Evolutionary conservation across 2,329 filamentous ascomycete species (phyloP).

Genomic region (Aureobasidium lini): DNA sequence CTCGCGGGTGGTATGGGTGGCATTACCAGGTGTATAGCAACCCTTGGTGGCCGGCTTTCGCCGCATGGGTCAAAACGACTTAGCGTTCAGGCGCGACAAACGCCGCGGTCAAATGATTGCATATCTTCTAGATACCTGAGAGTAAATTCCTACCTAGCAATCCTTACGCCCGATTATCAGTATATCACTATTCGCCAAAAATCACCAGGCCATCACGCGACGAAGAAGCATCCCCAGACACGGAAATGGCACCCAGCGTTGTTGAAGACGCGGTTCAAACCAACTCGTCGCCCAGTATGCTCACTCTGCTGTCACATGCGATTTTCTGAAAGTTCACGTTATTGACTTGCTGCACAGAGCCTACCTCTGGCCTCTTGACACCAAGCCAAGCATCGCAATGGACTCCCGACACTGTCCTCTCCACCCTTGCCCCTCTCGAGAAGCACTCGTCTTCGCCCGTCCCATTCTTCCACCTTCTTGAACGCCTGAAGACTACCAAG

Average conservation of each 20-base stretch:
- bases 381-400: constrained; percentile 27
- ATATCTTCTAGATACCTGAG: neutral
- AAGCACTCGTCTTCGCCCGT: constrained; percentile 63
- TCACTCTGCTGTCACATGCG: neutral
- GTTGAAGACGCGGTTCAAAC: constrained; percentile 34
- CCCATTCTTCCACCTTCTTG: constrained; percentile 89
- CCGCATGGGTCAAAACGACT: neutral
- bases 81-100: neutral
- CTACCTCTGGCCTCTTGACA: constrained; percentile 30
- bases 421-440: constrained; percentile 52
- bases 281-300: constrained; percentile 31
- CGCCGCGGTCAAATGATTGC: neutral
- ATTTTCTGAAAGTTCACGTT: neutral
- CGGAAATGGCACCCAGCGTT: constrained; percentile 19
- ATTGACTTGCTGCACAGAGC: constrained; percentile 20
- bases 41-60: neutral
- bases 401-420: constrained; percentile 48
- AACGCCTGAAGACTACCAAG: constrained; percentile 91
- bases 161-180: neutral
- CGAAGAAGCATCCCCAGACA: neutral
- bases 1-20: neutral
- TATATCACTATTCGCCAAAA: neutral
- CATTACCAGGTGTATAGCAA: neutral
- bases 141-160: neutral
- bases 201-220: neutral